phyloP scores from a whole-genome alignment of 352 stramenopile species.

The Pythium graminicola region DNA sequence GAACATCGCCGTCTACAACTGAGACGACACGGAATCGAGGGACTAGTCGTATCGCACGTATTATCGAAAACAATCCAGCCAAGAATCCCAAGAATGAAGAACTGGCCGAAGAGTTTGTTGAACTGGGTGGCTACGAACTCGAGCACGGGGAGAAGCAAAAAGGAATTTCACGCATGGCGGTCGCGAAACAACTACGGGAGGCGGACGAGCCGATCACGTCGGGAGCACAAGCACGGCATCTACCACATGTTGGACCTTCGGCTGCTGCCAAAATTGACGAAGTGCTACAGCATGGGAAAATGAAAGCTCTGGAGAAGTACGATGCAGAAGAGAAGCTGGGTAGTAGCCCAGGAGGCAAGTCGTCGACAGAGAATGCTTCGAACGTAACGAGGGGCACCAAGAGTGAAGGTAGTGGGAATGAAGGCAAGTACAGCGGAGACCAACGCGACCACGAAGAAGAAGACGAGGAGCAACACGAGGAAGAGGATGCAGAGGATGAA shows the following conservation, averaged over 20 bases:
- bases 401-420: not conserved
- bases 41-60: constrained; percentile 19
- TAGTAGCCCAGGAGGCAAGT: not conserved
- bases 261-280: constrained; percentile 37
- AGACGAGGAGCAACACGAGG: not conserved
- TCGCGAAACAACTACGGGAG: constrained; percentile 36
- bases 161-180: constrained; percentile 35
- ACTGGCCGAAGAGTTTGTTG: constrained; percentile 39
- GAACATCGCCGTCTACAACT: not conserved
- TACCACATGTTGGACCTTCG: constrained; percentile 28
- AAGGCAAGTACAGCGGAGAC: not conserved
- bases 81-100: constrained; percentile 33
- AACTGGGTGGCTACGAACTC: constrained; percentile 30
- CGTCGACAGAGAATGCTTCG: not conserved
- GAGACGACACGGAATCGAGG: not conserved
- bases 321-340: constrained; percentile 4
- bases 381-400: not conserved
- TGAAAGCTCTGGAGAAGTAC: constrained; percentile 25
- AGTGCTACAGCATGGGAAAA: constrained; percentile 29
- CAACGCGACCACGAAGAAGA: not conserved
- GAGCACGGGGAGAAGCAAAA: constrained; percentile 31
- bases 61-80: constrained; percentile 33
- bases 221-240: constrained; percentile 18
- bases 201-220: constrained; percentile 25
- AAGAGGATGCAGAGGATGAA: not conserved